Percentiles rank a stretch among this genome's conserved stretches.
Conservation (phyloP, 495 filamentous ascomycete genomes). For the Hyaloscypha finlandica region DNA sequence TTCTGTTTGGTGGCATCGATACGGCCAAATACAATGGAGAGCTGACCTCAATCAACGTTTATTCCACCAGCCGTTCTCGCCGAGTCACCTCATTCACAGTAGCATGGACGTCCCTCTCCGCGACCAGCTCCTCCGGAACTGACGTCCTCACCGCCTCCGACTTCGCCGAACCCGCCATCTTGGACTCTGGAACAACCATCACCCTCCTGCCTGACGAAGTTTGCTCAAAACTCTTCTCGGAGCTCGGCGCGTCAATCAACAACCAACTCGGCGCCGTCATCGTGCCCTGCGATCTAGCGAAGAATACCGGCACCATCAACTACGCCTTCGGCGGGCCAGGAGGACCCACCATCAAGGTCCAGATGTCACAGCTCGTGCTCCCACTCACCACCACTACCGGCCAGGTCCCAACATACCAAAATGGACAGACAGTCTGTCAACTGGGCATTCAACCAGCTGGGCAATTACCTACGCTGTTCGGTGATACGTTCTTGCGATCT, state of each 20-base stretch:
- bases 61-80: slow-evolving; percentile 43
- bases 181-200: slow-evolving; percentile 89
- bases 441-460: slow-evolving; percentile 78
- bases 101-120: slow-evolving; percentile 62
- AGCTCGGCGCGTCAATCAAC: slow-evolving; percentile 62
- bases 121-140: slow-evolving; percentile 45
- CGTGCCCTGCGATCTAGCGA: slow-evolving; percentile 69
- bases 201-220: slow-evolving; percentile 80
- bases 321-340: slow-evolving; percentile 70
- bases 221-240: slow-evolving; percentile 63
- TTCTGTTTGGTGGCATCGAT: slow-evolving; percentile 94
- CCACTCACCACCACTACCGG: slow-evolving; percentile 54
- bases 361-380: slow-evolving; percentile 76
- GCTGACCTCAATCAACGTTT: slow-evolving; percentile 66
- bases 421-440: slow-evolving; percentile 62
- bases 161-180: slow-evolving; percentile 66
- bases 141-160: slow-evolving; percentile 52
- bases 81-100: slow-evolving; percentile 67
- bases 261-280: slow-evolving; percentile 53
- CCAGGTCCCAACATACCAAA: slow-evolving; percentile 50
- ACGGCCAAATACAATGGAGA: slow-evolving; percentile 78
- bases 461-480: slow-evolving; percentile 65
- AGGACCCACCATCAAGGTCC: slow-evolving; percentile 68
- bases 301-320: slow-evolving; percentile 62
- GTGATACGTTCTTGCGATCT: slow-evolving; percentile 93